A percentile compares a stretch with the other conserved stretches of the same genome.
Conservation (phyloP, 2,329 filamentous ascomycete species). For the Hysterium pulicare region DNA sequence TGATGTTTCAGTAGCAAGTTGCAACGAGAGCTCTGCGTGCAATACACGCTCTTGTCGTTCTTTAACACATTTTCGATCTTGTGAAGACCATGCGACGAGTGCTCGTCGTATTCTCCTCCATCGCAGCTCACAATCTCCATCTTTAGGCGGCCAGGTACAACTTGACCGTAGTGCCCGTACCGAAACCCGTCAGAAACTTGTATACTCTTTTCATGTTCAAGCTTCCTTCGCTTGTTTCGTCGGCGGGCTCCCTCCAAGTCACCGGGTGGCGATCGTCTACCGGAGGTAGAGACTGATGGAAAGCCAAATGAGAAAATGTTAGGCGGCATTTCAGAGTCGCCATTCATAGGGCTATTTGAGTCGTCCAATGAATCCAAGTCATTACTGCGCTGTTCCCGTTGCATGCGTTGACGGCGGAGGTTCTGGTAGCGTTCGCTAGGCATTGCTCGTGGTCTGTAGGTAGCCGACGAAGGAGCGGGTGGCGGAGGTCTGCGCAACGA, state of each 20-base stretch:
- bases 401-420: slow-evolving; percentile 27
- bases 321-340: slow-evolving; percentile 21
- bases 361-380: slow-evolving; percentile 16
- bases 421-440: slow-evolving; percentile 36
- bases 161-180: slow-evolving; percentile 85
- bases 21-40: slow-evolving; percentile 81
- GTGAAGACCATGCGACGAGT: slow-evolving; percentile 47
- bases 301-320: slow-evolving; percentile 16
- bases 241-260: slow-evolving; percentile 20
- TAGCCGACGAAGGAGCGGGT: slow-evolving; percentile 5
- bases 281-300: slow-evolving; percentile 10
- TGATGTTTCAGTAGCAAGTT: slow-evolving; percentile 83
- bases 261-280: slow-evolving; percentile 21
- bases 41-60: slow-evolving; percentile 82
- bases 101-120: slow-evolving; percentile 66
- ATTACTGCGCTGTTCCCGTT: slow-evolving; percentile 21
- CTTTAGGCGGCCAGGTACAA: slow-evolving; percentile 73
- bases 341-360: slow-evolving; percentile 6
- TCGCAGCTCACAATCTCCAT: slow-evolving; percentile 92
- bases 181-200: slow-evolving; percentile 51
- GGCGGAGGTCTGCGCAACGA: slow-evolving; percentile 2
- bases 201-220: slow-evolving; percentile 31
- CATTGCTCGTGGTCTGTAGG: slow-evolving; percentile 27
- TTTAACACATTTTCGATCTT: slow-evolving; percentile 71
- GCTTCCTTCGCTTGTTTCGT: slow-evolving; percentile 36